phyloP scores from a whole-genome alignment of 495 filamentous ascomycete species.

The Podospora comata region DNA sequence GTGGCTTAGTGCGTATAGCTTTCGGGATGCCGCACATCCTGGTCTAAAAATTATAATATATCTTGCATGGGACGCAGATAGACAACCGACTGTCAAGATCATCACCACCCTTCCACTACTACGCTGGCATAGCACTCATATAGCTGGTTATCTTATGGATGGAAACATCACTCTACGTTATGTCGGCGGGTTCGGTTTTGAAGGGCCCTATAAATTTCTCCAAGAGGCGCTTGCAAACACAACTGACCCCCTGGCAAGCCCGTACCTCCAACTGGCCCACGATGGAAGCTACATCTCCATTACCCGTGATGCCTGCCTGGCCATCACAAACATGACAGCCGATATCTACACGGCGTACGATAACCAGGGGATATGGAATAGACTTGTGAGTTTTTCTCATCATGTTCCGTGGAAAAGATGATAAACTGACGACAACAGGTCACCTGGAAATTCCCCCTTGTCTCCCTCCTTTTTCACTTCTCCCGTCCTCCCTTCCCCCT shows the following conservation, averaged over 20 bases:
- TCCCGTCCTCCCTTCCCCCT: conserved; percentile 15
- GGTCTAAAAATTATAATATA: not conserved
- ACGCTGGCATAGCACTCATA: not conserved
- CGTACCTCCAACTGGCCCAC: conserved; percentile 1
- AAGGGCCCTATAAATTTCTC: conserved; percentile 5
- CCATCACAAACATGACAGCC: conserved; percentile 1
- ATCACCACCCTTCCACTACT: no score
- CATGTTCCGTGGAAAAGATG: not conserved
- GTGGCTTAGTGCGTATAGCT: not conserved
- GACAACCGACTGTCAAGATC: no score
- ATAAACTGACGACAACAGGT: conserved; percentile 6
- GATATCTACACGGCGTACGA: conserved; percentile 7
- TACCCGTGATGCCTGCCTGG: conserved; percentile 12
- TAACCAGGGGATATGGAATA: conserved; percentile 13
- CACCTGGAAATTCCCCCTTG: conserved; percentile 19
- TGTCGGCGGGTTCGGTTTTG: conserved; percentile 14
- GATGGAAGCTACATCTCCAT: conserved; percentile 9
- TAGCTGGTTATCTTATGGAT: not conserved
- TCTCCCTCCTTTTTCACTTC: conserved; percentile 17
- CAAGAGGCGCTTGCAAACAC: conserved; percentile 12
- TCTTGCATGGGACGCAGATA: no score
- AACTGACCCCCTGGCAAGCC: conserved; percentile 2
- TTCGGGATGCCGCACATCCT: not conserved
- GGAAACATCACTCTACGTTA: conserved; percentile 14
- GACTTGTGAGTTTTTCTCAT: conserved; percentile 11